These are phyloP conservation scores for Pleoardoris graminearum DNA, from an alignment of 2,329 filamentous ascomycete species.

Conservation along the genomic window DNA sequence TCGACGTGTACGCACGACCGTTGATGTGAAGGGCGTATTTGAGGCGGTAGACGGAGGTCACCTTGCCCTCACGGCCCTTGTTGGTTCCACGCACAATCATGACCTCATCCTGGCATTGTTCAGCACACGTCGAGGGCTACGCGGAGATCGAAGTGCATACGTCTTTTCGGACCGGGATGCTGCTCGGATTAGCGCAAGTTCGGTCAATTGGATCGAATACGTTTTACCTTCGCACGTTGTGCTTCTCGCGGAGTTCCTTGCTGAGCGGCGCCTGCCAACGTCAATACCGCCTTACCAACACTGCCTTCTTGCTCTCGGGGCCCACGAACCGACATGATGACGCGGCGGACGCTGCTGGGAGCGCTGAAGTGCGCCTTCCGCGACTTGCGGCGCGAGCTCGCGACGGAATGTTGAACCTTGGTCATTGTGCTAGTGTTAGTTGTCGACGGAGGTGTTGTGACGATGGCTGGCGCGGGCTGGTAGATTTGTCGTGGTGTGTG, in stretches of 20 bases:
- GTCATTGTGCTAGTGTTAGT: conserved; percentile 61
- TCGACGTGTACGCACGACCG: conserved; percentile 56
- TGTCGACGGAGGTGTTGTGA: conserved; percentile 36
- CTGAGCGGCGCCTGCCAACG: conserved; percentile 45
- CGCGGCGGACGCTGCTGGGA: conserved; percentile 89
- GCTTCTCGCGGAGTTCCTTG: conserved; percentile 96
- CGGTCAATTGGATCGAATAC: no score
- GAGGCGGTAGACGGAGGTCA: conserved; percentile 77
- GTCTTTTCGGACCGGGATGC: conserved; percentile 95
- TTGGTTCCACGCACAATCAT: conserved; percentile 87
- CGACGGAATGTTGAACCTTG: conserved; percentile 66
- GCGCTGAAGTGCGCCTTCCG: conserved; percentile 98
- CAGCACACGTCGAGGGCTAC: conserved; percentile 26
- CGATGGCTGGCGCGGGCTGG: conserved; percentile 12
- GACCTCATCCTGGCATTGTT: conserved; percentile 68
- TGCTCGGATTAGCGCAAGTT: no score
- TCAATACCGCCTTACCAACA: conserved; percentile 35
- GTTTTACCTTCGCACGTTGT: conserved; percentile 97
- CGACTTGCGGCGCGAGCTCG: conserved; percentile 95
- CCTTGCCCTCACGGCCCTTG: conserved; percentile 98
- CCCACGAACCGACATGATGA: conserved; percentile 83
- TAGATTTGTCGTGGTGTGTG: conserved; percentile 17
- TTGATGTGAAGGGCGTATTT: conserved; percentile 98
- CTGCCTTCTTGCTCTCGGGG: conserved; percentile 51
- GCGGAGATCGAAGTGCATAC: conserved; percentile 33